Conservation (phyloP, 352 stramenopile genomes). For the Phytophthora megakarya region DNA sequence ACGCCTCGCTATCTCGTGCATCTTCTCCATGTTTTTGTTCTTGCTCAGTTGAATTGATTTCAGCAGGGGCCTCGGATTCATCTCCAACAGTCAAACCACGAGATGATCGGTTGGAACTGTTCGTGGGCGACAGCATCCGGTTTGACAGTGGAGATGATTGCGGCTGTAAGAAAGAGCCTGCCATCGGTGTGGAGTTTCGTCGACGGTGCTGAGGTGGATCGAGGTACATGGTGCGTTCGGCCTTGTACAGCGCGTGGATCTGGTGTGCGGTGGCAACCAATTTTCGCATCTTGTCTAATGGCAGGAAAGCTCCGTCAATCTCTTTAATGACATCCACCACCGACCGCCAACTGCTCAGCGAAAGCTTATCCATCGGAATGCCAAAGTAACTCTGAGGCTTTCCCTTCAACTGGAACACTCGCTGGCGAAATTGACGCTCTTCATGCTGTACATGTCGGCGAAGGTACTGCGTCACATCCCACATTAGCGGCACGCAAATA, state of each 20-base stretch:
- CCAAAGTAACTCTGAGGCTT: slow-evolving; percentile 86
- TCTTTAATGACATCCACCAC: slow-evolving; percentile 83
- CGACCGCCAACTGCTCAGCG: slow-evolving; percentile 71
- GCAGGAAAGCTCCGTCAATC: slow-evolving; percentile 81
- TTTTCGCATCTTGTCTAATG: slow-evolving; percentile 86
- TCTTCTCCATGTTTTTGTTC: slow-evolving; percentile 18
- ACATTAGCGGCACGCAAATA: slow-evolving; percentile 82
- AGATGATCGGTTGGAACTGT: slow-evolving; percentile 32
- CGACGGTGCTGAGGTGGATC: slow-evolving; percentile 39
- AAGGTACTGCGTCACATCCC: slow-evolving; percentile 51
- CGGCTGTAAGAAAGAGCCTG: slow-evolving; percentile 25
- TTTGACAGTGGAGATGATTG: slow-evolving; percentile 20
- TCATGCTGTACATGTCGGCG: slow-evolving; percentile 59
- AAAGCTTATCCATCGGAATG: slow-evolving; percentile 79
- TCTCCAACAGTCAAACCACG: slow-evolving; percentile 35
- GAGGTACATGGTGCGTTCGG: slow-evolving; percentile 58
- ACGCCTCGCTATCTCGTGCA: slow-evolving; percentile 9
- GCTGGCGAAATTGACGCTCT: slow-evolving; percentile 76
- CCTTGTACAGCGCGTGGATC: slow-evolving; percentile 75
- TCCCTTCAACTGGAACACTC: slow-evolving; percentile 63
- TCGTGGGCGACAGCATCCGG: slow-evolving; percentile 32
- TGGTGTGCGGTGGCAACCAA: slow-evolving; percentile 70
- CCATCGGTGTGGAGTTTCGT: slow-evolving; percentile 50
- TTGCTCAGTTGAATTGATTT: slow-evolving; percentile 13
- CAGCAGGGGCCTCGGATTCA: slow-evolving; percentile 22